These are phyloP conservation scores for Clavariopsis aquatica DNA, from an alignment of 495 filamentous ascomycete genomes.

Conservation along the genomic window DNA sequence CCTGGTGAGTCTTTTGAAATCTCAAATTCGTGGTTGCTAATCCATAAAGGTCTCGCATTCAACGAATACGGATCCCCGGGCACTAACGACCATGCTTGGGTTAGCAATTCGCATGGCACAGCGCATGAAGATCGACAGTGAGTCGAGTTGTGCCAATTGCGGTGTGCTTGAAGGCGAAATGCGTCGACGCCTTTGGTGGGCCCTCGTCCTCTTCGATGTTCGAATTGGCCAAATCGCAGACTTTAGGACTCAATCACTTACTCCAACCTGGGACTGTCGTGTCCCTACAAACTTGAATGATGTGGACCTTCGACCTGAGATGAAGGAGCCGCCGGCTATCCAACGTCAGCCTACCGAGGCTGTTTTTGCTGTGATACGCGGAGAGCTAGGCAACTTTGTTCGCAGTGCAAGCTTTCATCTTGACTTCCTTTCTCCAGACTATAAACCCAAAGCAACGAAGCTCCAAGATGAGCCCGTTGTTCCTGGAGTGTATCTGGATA, in stretches of 20 bases:
- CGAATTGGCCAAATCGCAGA: constrained; percentile 54
- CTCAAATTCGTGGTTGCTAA: constrained; percentile 30
- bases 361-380: constrained; percentile 54
- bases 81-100: constrained; percentile 56
- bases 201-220: constrained; percentile 54
- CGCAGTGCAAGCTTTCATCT: constrained; percentile 53
- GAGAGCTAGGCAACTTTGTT: constrained; percentile 52
- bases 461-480: constrained; percentile 20
- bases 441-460: constrained; percentile 48
- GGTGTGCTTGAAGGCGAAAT: constrained; percentile 57
- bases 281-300: constrained; percentile 60
- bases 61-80: constrained; percentile 51
- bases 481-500: constrained; percentile 42
- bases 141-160: constrained; percentile 44
- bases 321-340: constrained; percentile 48
- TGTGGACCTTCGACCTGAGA: constrained; percentile 55
- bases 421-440: constrained; percentile 52
- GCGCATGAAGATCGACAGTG: constrained; percentile 56
- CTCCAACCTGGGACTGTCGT: constrained; percentile 59
- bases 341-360: constrained; percentile 52
- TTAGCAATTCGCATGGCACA: constrained; percentile 57
- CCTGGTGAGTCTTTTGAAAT: constrained; percentile 48
- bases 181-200: constrained; percentile 63
- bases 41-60: constrained; percentile 53
- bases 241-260: constrained; percentile 44